Base-by-base conservation (phyloP, 1,284 basidiomycete species). In the Ceratobasidium sp. region DNA sequence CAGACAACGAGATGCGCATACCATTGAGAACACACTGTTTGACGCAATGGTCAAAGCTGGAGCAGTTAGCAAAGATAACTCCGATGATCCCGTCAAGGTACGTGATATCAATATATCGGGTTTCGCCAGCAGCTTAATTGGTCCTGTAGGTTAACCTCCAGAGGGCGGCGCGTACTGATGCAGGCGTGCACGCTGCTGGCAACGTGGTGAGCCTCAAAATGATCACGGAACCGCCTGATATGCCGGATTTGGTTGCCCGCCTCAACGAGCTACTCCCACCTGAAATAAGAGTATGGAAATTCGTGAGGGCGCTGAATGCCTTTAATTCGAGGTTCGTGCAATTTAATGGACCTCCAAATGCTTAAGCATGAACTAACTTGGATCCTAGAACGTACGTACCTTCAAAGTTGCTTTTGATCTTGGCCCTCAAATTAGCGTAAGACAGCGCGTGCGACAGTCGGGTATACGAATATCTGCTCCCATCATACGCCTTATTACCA, bases 121-220 rank as follows among this genome's bases (percentile, higher is more conserved):
- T 17, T 60, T 42, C 60, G 26, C n/a, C 1, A 42, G 3, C 15
- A 45, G 33, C 60, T n/a, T 31, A 42, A 39, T 15, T 39, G n/a
- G 35, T 3, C 51, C 39, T 33, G 28, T 39, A 81, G 95, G 94
- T 93, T 69, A 90, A 89, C 64, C 89, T 99, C 15, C 91, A 91
- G 58, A 90, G 98, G 49, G 95, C 97, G 1, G 98, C 98, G 6
- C 88, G 98, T 1, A 99, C 98, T 0, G 98, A 99, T 83, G 94
- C 97, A 0, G 98, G 98, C 23, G 98, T 99, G 5, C 97, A 99
- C 82, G 98, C 98, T 5, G 97, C 96, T 7, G 95, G 97, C 13
- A 99, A 99, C 82, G 87, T 96, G 35, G 91, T 98, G 17, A 95
- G 94, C 8, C 88, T 98, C 83, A 98, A 98, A 84, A 88, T 97